Evolutionary conservation across 805 yeast genomes (phyloP), one percentile per base, ranked within the genome.

Genomic region (Candida nitratophila): DNA sequence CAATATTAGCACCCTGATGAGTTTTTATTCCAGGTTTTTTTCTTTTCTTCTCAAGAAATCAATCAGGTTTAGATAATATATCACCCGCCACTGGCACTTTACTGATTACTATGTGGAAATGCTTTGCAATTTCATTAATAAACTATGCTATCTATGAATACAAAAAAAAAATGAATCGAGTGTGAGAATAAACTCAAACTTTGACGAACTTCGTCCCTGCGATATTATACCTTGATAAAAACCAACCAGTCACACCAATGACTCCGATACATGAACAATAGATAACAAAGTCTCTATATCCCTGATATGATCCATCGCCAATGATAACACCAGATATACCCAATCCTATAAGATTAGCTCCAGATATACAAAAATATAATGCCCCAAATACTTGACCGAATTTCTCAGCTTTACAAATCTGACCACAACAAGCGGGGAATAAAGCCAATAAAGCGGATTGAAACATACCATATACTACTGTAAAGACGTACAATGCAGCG

Each of bases 381-480:
- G 84, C 69, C 0, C 86, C 86, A 50, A 76, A 81, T 19, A 79
- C 62, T 48, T 74, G 76, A 20, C 86, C 86, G 54, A 80, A 81
- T 42, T 77, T 73, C 46, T 71, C 67, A 1, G 77, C 75, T 15
- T 70, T 71, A 27, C 79, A 71, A 27, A 81, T 73, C 44, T 72
- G 71, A 1, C 81, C 73, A 31, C 77, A 68, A 43, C 85, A 79
- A 4, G 74, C 81, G 0, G 86, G 84, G 0, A 79, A 70, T 43
- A 81, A 56, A 2, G 83, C 71, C 33, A 81, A 63, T 14, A 79
- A 73, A 22, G 81, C 69, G 3, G 83, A 74, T 33, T 75, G 65
- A 50, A 72, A 69, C 46, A 77, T 71, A 0, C 85, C 85, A 50
- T 69, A 71, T 3, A 68, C 33, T 0, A 65, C 73, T 3, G 80